These are phyloP conservation scores for Apiotrichum laibachii DNA, from an alignment of 1,284 basidiomycete species.

Conservation along the genomic window DNA sequence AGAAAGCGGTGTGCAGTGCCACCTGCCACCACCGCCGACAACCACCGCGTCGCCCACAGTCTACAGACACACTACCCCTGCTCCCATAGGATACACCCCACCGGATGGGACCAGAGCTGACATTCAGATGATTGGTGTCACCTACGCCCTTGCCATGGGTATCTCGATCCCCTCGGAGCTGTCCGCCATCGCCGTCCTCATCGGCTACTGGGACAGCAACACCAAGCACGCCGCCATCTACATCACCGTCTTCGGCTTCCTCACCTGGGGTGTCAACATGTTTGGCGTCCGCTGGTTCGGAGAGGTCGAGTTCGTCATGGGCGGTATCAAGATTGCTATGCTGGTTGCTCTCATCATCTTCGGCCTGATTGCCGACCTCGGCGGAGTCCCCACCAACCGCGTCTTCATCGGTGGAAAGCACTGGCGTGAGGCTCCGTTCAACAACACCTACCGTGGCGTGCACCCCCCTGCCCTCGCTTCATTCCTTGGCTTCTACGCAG, in stretches of 20 bases:
- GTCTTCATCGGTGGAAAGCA: constrained; percentile 38
- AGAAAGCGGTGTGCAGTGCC: too few relatives aligned
- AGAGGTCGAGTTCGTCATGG: constrained; percentile 41
- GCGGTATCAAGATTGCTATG: constrained; percentile 3
- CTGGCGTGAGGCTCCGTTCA: constrained; percentile 28
- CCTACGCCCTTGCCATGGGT: constrained; percentile 21
- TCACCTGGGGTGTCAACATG: constrained; percentile 9
- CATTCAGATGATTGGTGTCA: constrained; percentile 18
- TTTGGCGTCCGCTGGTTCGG: constrained; percentile 33
- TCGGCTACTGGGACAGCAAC: constrained; percentile 70
- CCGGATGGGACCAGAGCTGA: too few relatives aligned
- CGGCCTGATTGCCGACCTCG: constrained; percentile 68
- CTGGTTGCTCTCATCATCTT: constrained; percentile 53
- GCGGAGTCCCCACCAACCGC: constrained; percentile 61
- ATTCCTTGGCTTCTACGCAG: constrained; percentile 63
- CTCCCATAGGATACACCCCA: too few relatives aligned
- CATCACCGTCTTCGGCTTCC: constrained; percentile 20
- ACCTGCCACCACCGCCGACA: too few relatives aligned
- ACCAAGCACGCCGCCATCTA: constrained; percentile 17
- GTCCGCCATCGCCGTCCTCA: constrained; percentile 68
- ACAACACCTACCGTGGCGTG: constrained; percentile 22
- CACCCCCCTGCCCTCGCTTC: neutral
- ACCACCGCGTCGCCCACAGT: too few relatives aligned
- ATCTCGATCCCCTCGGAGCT: constrained; percentile 59
- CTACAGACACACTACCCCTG: too few relatives aligned